Evolutionary conservation across 2,329 filamentous ascomycete genomes (phyloP), one percentile per base, ranked within the genome.

Genomic region (Exserohilum rostratum): DNA sequence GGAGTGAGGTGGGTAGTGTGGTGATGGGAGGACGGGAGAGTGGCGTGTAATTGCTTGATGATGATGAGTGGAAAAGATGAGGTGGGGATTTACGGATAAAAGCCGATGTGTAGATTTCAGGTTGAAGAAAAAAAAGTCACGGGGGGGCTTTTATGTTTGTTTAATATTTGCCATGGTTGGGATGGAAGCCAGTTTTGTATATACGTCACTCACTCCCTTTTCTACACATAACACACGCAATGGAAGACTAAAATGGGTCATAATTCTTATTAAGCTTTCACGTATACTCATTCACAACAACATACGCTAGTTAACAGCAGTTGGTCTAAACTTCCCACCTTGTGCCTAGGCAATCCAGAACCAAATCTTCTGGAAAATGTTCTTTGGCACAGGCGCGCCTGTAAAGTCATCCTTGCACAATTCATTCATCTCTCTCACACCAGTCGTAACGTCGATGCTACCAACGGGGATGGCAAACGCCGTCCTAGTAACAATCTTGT

Each of bases 371-470:
- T 74, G 69, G 40, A 53, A 51, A 10, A 66, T 18, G 25, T 75
- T 75, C 67, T 70, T 75, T 7, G 72, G 66, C 18, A 72, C 66
- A 0, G 71, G 71, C 20, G 68, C 69, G 12, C 60, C 65, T 7
- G 59, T 60, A 3, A 67, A 62, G 40, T 75, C 72, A 27, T 67
- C 49, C 44, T 66, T 67, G 45, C 70, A 73, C 48, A 73, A 12
- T 51, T 73, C 70, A 50, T 75, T 72, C 70, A 74, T 74, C 55
- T 75, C 71, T 22, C 60, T 59, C 62, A 72, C 72, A 11, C 69
- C 70, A 20, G 62, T 69, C n/a, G 68, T 58, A 0, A 75, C 69
- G 60, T 75, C 71, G 29, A 74, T 69, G 13, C 72, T 55, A 10
- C 64, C 44, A 1, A 72, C 34, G 31, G 58, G 64, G 33, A 74